These are phyloP conservation scores for Mycothermus thermophilus DNA, from an alignment of 495 filamentous ascomycete genomes.

Conservation along the genomic window DNA sequence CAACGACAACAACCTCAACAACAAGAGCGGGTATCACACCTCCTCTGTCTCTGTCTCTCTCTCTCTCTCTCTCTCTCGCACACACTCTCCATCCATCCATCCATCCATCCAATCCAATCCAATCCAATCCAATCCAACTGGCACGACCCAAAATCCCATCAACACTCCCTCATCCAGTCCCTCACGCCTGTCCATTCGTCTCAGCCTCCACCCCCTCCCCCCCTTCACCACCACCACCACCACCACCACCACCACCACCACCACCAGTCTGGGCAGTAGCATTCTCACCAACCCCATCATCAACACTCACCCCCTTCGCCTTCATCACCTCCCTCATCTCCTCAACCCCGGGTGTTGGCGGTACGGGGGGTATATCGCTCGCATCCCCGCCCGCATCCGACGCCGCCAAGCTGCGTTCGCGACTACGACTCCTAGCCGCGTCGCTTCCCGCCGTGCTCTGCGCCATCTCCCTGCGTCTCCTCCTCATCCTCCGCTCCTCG, in stretches of 20 bases:
- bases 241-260: conserved; percentile 6
- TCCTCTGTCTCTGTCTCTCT: neutral
- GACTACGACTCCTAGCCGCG: conserved; percentile 1
- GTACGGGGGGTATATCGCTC: neutral
- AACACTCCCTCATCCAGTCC: neutral
- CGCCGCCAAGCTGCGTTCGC: conserved; percentile 4
- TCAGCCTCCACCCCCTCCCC: neutral
- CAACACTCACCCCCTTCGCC: too few species aligned
- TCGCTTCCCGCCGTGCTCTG: conserved; percentile 17
- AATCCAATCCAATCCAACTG: too few species aligned
- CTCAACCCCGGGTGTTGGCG: conserved; percentile 8
- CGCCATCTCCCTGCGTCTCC: conserved; percentile 42
- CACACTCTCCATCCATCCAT: neutral
- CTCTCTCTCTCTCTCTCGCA: neutral
- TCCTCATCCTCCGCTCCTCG: conserved; percentile 49
- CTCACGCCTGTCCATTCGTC: neutral
- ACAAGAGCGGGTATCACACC: conserved; percentile 2
- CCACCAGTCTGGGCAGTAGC: too few species aligned
- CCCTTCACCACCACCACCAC: conserved; percentile 4
- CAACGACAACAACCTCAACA: too few species aligned
- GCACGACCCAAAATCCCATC: too few species aligned
- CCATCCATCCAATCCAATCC: neutral
- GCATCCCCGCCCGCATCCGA: conserved; percentile 1
- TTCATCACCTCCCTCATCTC: too few species aligned
- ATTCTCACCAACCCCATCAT: too few species aligned